Percentiles rank a stretch among this genome's conserved stretches.
These are phyloP conservation scores for Monosporascus cannonballus DNA, from an alignment of 2,329 filamentous ascomycete genomes.

Conservation along the genomic window DNA sequence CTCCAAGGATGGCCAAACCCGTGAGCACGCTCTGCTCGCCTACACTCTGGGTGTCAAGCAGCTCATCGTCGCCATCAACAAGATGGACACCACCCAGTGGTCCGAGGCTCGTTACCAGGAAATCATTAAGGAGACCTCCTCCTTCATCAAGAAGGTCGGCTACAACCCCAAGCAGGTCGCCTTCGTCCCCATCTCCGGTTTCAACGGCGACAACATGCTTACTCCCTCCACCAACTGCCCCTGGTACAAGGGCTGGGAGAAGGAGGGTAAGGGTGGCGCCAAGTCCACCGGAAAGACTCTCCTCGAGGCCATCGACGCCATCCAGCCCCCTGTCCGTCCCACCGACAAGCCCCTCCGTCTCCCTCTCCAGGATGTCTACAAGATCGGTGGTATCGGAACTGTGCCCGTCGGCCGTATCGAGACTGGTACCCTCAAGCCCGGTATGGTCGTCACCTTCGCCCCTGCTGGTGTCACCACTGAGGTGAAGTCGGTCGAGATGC, in stretches of 20 bases:
- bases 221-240: conserved; percentile 83
- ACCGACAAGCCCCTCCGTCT: conserved; percentile 99
- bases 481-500: conserved; percentile 99
- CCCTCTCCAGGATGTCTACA: conserved; percentile 99
- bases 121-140: conserved; percentile 99
- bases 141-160: conserved; percentile 99
- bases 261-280: conserved; percentile 72
- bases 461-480: conserved; percentile 99
- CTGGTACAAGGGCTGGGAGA: conserved; percentile 99
- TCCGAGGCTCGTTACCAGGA: conserved; percentile 92
- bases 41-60: conserved; percentile 99
- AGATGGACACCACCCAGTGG: conserved; percentile 99
- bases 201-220: conserved; percentile 99
- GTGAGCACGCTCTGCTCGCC: conserved; percentile 99
- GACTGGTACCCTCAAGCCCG: conserved; percentile 91
- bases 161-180: conserved; percentile 99
- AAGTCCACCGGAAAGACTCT: conserved; percentile 95
- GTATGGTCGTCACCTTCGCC: conserved; percentile 96
- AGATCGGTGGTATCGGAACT: conserved; percentile 99
- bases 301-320: conserved; percentile 96
- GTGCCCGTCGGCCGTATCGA: conserved; percentile 99
- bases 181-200: conserved; percentile 99
- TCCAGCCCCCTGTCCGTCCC: conserved; percentile 87
- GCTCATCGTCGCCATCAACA: conserved; percentile 99
- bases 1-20: conserved; percentile 99